Evolutionary conservation across 352 stramenopile species (phyloP).

Genomic region (Thraustotheca clavata): DNA sequence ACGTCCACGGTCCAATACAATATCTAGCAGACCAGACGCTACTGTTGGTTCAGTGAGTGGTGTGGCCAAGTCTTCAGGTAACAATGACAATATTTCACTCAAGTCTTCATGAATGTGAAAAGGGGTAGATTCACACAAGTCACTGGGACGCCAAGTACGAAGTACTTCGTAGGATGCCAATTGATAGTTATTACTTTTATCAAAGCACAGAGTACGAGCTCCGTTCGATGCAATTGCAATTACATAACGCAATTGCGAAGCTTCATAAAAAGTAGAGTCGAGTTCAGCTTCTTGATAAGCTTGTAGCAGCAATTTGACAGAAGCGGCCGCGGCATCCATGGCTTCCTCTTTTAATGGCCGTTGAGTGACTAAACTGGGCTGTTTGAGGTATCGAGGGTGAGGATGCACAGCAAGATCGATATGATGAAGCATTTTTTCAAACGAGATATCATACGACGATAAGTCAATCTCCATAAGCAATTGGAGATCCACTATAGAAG

Average conservation of each 20-base stretch:
- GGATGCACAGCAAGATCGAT: background rate
- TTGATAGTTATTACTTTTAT: background rate
- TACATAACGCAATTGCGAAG: background rate
- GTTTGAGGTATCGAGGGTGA: background rate
- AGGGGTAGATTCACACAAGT: background rate
- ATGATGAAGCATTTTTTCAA: background rate
- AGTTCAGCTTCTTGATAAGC: no score
- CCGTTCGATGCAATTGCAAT: background rate
- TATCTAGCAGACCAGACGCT: conserved; percentile 27
- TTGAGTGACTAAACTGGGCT: background rate
- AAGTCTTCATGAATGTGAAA: background rate
- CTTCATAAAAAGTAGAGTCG: no score
- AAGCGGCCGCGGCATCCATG: background rate
- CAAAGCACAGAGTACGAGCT: background rate
- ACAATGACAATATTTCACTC: background rate
- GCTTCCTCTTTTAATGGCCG: background rate
- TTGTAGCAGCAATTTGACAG: background rate
- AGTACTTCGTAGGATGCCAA: background rate
- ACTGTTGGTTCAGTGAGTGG: background rate
- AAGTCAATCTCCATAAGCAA: background rate
- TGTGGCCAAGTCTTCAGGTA: background rate
- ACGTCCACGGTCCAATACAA: conserved; percentile 33
- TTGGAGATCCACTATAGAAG: background rate
- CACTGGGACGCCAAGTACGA: background rate
- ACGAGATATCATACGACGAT: background rate